Conservation (phyloP, 73 alveolate genomes). For the Uronychia binucleata region DNA sequence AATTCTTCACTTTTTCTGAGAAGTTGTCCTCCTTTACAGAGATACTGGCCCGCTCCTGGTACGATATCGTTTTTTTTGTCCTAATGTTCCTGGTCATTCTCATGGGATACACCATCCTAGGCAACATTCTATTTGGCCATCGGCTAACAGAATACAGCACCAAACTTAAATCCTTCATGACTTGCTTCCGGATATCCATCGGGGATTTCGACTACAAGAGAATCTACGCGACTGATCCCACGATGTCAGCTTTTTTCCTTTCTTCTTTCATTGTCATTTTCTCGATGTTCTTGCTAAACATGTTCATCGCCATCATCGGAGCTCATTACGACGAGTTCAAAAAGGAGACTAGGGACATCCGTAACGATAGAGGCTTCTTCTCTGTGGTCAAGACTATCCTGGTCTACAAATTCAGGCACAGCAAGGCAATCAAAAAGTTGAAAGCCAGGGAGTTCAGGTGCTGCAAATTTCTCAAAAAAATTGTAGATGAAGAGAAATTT, state of each 20-base stretch:
- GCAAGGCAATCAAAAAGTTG: not conserved
- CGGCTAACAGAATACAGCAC: conserved; percentile 19
- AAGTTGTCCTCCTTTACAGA: conserved; percentile 42
- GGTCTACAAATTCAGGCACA: not conserved
- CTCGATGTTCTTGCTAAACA: conserved; percentile 51
- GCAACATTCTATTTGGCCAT: conserved; percentile 56
- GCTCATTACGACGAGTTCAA: conserved; percentile 45
- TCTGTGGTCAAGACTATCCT: not conserved
- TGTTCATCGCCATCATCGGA: conserved; percentile 72
- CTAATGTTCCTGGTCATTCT: conserved; percentile 51
- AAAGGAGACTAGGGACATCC: conserved; percentile 1
- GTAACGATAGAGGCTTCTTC: not conserved
- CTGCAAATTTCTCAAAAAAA: not conserved
- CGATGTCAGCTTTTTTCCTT: conserved; percentile 45
- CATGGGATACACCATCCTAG: conserved; percentile 64
- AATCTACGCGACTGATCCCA: conserved; percentile 30
- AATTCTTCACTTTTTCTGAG: conserved; percentile 2
- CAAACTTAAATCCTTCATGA: conserved; percentile 36
- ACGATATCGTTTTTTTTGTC: conserved; percentile 60
- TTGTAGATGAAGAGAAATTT: not conserved
- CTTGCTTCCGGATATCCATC: conserved; percentile 55
- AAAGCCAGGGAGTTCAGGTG: not conserved
- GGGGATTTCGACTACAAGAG: conserved; percentile 62
- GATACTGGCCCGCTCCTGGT: conserved; percentile 35
- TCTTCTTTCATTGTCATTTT: conserved; percentile 56